phyloP scores from a whole-genome alignment of 148 eudicot genomes.

The Nepenthes mirabilis region DNA sequence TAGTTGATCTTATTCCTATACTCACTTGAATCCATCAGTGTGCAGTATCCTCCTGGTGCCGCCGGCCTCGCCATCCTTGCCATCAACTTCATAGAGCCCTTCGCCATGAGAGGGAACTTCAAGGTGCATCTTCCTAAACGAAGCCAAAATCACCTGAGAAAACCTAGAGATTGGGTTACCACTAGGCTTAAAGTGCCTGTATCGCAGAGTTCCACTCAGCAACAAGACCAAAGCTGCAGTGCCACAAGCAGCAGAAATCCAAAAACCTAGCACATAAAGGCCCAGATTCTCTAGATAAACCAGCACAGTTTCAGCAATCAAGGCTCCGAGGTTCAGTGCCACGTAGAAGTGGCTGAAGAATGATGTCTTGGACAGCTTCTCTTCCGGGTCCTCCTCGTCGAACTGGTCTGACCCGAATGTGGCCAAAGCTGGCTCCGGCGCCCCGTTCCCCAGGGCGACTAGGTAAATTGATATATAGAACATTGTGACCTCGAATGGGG shows the following conservation, averaged over 20 bases:
- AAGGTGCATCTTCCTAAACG: slow-evolving; percentile 25
- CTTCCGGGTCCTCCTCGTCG: slow-evolving; percentile 31
- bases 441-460: slow-evolving; percentile 45
- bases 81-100: slow-evolving; percentile 24
- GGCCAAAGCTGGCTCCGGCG: slow-evolving; percentile 33
- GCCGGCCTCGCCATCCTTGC: slow-evolving; percentile 22
- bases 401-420: slow-evolving; percentile 52
- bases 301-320: slow-evolving; percentile 40
- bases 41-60: slow-evolving; percentile 28
- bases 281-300: slow-evolving; percentile 41
- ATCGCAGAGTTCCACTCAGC: slow-evolving; percentile 30
- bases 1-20: neutral
- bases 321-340: slow-evolving; percentile 39
- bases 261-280: slow-evolving; percentile 37
- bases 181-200: slow-evolving; percentile 39
- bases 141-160: slow-evolving; percentile 37
- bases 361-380: slow-evolving; percentile 25
- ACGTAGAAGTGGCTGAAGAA: slow-evolving; percentile 48
- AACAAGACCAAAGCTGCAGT: slow-evolving; percentile 33
- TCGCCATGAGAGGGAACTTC: slow-evolving; percentile 24
- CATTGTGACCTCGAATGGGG: slow-evolving; percentile 18
- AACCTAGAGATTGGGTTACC: slow-evolving; percentile 44
- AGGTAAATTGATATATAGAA: slow-evolving; percentile 42
- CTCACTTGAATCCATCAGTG: slow-evolving; percentile 38
- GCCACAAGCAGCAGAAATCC: slow-evolving; percentile 34